Conservation (phyloP, 208 protist genomes). For the Trypanosoma rangeli region DNA sequence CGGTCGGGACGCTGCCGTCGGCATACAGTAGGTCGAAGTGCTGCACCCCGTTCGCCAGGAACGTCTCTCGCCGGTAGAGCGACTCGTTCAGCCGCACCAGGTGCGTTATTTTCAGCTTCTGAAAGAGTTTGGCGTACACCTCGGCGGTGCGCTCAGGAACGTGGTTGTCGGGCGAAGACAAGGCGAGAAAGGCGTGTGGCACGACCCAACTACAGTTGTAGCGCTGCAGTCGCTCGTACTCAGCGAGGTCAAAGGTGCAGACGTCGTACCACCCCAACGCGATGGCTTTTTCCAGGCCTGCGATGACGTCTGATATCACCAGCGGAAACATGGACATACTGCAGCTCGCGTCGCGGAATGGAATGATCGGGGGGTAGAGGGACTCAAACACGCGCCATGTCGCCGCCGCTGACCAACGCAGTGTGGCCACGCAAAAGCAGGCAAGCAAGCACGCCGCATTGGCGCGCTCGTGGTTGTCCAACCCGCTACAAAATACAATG, state of each 20-base stretch:
- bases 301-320: slow-evolving; percentile 75
- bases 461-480: slow-evolving; percentile 74
- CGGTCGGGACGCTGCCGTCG: slow-evolving; percentile 91
- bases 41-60: slow-evolving; percentile 86
- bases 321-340: slow-evolving; percentile 83
- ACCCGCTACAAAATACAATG: slow-evolving; percentile 55
- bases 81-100: slow-evolving; percentile 94
- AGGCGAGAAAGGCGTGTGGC: slow-evolving; percentile 92
- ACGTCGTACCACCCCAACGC: slow-evolving; percentile 75
- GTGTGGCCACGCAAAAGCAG: slow-evolving; percentile 66
- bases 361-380: slow-evolving; percentile 79
- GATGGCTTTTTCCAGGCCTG: slow-evolving; percentile 70
- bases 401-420: slow-evolving; percentile 58
- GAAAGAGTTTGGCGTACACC: slow-evolving; percentile 62
- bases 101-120: slow-evolving; percentile 75
- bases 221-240: slow-evolving; percentile 85
- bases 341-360: slow-evolving; percentile 94
- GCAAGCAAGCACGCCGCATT: slow-evolving; percentile 87
- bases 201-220: slow-evolving; percentile 96
- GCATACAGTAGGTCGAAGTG: slow-evolving; percentile 94
- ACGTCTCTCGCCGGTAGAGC: slow-evolving; percentile 85
- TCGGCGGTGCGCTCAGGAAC: slow-evolving; percentile 28
- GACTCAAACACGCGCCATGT: slow-evolving; percentile 55
- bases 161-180: slow-evolving; percentile 74
- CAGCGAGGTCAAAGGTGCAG: slow-evolving; percentile 85